A percentile compares a stretch with the other conserved stretches of the same genome.
These are phyloP conservation scores for Mycena galericulata DNA, from an alignment of 768 basidiomycete species.

Conservation along the genomic window DNA sequence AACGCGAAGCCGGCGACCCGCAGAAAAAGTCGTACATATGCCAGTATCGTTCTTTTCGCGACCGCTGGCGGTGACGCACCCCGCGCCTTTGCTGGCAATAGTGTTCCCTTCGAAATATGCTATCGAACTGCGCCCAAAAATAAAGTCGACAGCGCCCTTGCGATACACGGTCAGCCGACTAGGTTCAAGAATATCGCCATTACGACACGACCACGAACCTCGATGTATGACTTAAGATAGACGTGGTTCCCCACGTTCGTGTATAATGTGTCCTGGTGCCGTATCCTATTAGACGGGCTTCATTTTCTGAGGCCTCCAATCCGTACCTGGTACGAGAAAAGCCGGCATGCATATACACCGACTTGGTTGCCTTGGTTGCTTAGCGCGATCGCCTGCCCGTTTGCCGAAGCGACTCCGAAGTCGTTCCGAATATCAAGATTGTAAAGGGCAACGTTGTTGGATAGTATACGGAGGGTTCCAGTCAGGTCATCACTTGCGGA, in stretches of 20 bases:
- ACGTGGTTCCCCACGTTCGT: conserved; percentile 43
- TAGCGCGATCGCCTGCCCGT: conserved; percentile 43
- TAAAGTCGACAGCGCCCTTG: conserved; percentile 42
- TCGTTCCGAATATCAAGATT: conserved; percentile 40
- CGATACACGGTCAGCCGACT: conserved; percentile 1
- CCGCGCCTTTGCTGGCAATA: conserved; percentile 39
- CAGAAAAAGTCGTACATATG: conserved; percentile 33
- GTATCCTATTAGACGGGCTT: neutral
- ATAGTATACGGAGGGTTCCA: conserved; percentile 39
- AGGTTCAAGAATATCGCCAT: no score
- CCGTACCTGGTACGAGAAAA: conserved; percentile 36
- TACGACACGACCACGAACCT: conserved; percentile 19
- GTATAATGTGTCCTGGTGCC: conserved; percentile 39
- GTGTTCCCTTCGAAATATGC: conserved; percentile 46
- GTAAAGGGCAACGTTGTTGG: conserved; percentile 36
- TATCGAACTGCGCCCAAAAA: conserved; percentile 42
- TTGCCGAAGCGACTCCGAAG: conserved; percentile 25
- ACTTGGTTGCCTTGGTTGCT: conserved; percentile 37
- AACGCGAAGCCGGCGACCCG: neutral
- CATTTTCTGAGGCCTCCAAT: no score
- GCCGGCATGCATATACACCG: conserved; percentile 32
- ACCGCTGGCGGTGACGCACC: conserved; percentile 44
- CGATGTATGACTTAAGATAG: conserved; percentile 39
- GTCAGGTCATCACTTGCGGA: conserved; percentile 37
- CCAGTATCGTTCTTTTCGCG: conserved; percentile 40